A percentile compares a stretch with the other conserved stretches of the same genome.
phyloP scores from a whole-genome alignment of 345 rosid genomes.

The Hibiscus trionum region DNA sequence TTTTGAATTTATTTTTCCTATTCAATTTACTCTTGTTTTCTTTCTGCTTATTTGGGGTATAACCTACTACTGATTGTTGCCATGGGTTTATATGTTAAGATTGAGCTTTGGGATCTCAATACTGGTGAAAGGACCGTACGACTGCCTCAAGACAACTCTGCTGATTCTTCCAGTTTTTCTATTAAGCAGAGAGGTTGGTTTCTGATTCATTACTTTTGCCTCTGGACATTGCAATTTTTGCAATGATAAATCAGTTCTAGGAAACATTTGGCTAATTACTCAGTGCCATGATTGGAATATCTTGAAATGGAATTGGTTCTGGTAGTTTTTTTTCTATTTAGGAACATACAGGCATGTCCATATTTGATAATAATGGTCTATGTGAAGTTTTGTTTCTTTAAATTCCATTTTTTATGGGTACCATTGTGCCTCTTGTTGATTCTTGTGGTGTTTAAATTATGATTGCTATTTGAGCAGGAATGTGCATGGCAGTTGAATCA shows the following conservation, averaged over 20 bases:
- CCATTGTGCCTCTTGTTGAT: slow-evolving; percentile 2
- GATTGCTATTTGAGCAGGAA: slow-evolving; percentile 45
- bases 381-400: background rate
- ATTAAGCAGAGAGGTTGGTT: slow-evolving; percentile 50
- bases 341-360: background rate
- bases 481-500: slow-evolving; percentile 92
- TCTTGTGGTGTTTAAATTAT: background rate
- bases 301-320: background rate
- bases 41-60: background rate
- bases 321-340: slow-evolving; percentile 1
- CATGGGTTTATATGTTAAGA: slow-evolving; percentile 31
- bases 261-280: background rate
- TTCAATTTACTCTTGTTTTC: background rate
- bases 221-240: background rate
- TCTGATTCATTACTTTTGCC: background rate
- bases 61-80: slow-evolving; percentile 14
- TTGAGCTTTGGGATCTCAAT: slow-evolving; percentile 84
- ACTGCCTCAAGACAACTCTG: slow-evolving; percentile 39
- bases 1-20: background rate
- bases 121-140: slow-evolving; percentile 37
- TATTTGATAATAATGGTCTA: background rate
- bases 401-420: background rate
- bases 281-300: background rate
- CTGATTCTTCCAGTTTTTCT: slow-evolving; percentile 6
- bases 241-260: background rate